These are phyloP conservation scores for Ceratocystis harringtonii DNA, from an alignment of 2,329 filamentous ascomycete species.

Conservation along the genomic window DNA sequence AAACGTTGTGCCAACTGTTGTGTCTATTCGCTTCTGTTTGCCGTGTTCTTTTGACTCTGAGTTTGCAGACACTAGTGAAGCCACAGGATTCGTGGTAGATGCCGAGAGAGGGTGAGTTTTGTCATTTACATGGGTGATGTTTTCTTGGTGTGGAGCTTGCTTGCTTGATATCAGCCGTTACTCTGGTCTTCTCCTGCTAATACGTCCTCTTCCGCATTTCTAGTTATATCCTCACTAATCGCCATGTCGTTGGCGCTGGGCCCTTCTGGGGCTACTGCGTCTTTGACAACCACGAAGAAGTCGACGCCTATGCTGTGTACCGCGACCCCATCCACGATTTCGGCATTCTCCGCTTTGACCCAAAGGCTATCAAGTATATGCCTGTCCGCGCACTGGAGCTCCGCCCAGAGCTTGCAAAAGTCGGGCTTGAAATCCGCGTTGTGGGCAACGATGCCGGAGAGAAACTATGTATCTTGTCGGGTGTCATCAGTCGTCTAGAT, in stretches of 20 bases:
- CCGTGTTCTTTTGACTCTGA: constrained; percentile 98
- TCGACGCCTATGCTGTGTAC: constrained; percentile 91
- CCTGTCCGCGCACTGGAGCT: constrained; percentile 65
- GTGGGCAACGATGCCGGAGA: constrained; percentile 97
- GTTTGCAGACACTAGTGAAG: constrained; percentile 79
- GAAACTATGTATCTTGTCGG: constrained; percentile 93
- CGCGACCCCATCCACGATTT: constrained; percentile 98
- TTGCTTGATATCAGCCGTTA: background rate
- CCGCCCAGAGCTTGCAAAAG: constrained; percentile 72
- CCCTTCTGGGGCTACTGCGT: constrained; percentile 98
- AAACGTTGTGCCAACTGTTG: constrained; percentile 82
- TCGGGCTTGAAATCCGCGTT: constrained; percentile 88
- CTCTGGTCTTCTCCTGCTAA: background rate
- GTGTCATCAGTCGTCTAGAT: constrained; percentile 90
- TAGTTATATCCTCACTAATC: constrained; percentile 69
- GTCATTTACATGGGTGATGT: too few species aligned
- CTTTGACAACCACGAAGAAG: constrained; percentile 96
- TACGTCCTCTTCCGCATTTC: background rate
- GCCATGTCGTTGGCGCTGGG: constrained; percentile 86
- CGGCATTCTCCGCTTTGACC: constrained; percentile 90
- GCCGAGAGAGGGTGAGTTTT: constrained; percentile 61
- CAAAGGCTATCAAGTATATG: constrained; percentile 95
- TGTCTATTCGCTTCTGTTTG: constrained; percentile 98
- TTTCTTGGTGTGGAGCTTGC: background rate
- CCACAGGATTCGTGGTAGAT: constrained; percentile 95